These are phyloP conservation scores for Beauveria sp. DNA, from an alignment of 2,329 filamentous ascomycete genomes.

Conservation along the genomic window DNA sequence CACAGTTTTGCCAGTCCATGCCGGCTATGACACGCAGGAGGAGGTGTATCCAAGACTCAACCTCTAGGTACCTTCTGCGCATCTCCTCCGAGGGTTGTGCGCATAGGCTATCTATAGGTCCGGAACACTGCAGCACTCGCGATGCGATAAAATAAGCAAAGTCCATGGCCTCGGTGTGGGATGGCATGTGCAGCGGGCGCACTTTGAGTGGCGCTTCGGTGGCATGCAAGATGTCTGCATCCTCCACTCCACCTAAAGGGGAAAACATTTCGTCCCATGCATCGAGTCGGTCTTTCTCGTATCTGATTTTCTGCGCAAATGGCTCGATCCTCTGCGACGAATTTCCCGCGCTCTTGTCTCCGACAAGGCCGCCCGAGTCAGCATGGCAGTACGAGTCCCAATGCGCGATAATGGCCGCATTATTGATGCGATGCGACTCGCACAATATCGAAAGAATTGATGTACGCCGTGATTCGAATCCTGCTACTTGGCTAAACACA, in stretches of 20 bases:
- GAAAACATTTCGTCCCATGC: neutral
- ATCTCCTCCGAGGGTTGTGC: neutral
- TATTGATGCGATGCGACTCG: constrained; percentile 12
- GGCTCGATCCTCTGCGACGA: neutral
- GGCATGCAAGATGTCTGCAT: neutral
- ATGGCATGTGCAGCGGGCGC: constrained; percentile 10
- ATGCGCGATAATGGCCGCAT: constrained; percentile 6
- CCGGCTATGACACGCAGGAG: constrained; percentile 18
- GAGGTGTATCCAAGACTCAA: constrained; percentile 14
- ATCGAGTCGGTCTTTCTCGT: neutral
- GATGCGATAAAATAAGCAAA: constrained; percentile 15
- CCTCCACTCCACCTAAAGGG: neutral
- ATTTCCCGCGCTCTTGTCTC: neutral
- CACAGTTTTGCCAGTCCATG: constrained; percentile 18
- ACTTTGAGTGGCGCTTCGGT: neutral
- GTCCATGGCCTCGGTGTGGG: constrained; percentile 15
- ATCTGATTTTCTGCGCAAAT: neutral
- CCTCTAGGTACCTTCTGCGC: neutral
- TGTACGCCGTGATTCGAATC: neutral
- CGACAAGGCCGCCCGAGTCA: neutral
- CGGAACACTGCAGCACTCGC: constrained; percentile 12
- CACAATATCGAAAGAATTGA: constrained; percentile 9
- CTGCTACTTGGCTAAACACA: neutral
- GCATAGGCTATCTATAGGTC: neutral
- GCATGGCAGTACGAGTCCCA: constrained; percentile 2